Evolutionary conservation across 371 early-diverging fungal genomes (phyloP).

Genomic region (Actinomortierella ambigua): DNA sequence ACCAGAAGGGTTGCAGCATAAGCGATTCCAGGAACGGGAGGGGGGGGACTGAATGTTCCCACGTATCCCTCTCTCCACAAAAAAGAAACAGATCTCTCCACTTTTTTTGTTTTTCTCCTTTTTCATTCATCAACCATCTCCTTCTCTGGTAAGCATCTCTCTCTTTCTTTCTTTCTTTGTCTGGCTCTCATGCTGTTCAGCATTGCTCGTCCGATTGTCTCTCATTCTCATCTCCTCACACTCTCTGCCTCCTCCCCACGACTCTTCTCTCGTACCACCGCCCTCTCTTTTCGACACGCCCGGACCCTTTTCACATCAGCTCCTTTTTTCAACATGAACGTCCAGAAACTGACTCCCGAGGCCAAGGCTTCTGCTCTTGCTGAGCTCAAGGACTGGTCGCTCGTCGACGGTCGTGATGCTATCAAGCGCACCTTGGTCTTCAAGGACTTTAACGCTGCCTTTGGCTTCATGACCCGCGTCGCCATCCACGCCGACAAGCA

Average conservation of each 20-base stretch:
- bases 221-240: too few species aligned
- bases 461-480: conserved; percentile 93
- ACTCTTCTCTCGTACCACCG: conserved; percentile 1
- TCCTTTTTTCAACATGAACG: conserved; percentile 39
- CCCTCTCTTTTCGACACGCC: background rate
- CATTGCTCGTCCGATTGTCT: too few species aligned
- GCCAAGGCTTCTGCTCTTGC: conserved; percentile 57
- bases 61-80: too few species aligned
- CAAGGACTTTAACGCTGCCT: conserved; percentile 85
- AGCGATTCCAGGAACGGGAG: too few species aligned
- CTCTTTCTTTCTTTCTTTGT: too few species aligned
- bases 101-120: too few species aligned
- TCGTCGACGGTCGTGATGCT: conserved; percentile 77
- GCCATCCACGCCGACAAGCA: conserved; percentile 89
- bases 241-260: background rate
- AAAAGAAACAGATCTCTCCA: too few species aligned
- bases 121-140: too few species aligned
- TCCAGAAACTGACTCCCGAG: conserved; percentile 50
- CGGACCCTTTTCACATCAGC: background rate
- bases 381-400: conserved; percentile 68
- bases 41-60: too few species aligned
- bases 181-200: too few species aligned
- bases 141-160: too few species aligned
- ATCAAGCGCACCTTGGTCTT: conserved; percentile 81
- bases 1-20: too few species aligned